Base-by-base conservation (phyloP, 2,329 filamentous ascomycete species). In the Orbilia blumenaviensis region DNA sequence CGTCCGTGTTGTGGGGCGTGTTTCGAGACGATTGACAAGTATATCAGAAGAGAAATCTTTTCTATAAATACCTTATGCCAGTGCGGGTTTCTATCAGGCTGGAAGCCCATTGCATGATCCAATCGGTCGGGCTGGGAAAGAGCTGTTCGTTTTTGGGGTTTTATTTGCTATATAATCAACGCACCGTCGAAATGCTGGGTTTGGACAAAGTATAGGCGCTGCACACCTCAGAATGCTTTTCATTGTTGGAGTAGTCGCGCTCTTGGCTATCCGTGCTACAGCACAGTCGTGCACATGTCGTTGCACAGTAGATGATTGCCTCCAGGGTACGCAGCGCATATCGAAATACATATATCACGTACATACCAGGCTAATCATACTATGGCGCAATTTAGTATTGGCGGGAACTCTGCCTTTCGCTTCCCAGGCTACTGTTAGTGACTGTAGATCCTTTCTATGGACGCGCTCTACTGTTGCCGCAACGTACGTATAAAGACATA, bases 381-480 rank as follows among this genome's bases (percentile, higher is more conserved):
- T 18, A 54, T 34, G 48, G 48, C 44, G n/a, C 29, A 25, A 52
- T 16, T 42, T 56, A 68, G 62, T 21, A 9, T 44, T 60, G 27
- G 25, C 21, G 2, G 64, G 64, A n/a, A 29, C 52, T 6, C 25
- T 32, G 41, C n/a, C 32, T n/a, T 62, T 61, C 34, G 23, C 21
- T 32, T 38, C 29, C 8, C 27, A 52, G 1, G 32, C 54, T 9
- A 61, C 29, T 10, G 50, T 69, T 25, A 62, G 23, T 23, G 66
- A 69, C 29, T 69, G 66, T 36, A 61, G 66, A 34, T 50, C 66
- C 18, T 69, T 69, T 25, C 21, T 69, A 27, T 69, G 54, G 54
- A 52, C 44, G 8, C n/a, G 54, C 21, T 41, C 32, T 29, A 61
- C 66, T 18, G 56, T 61, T 42, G 66, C 27, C n/a, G 62, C 29